A percentile compares a stretch with the other conserved stretches of the same genome.
These are phyloP conservation scores for Fraxinus latifolia DNA, from an alignment of 305 asterid genomes.

Conservation along the genomic window DNA sequence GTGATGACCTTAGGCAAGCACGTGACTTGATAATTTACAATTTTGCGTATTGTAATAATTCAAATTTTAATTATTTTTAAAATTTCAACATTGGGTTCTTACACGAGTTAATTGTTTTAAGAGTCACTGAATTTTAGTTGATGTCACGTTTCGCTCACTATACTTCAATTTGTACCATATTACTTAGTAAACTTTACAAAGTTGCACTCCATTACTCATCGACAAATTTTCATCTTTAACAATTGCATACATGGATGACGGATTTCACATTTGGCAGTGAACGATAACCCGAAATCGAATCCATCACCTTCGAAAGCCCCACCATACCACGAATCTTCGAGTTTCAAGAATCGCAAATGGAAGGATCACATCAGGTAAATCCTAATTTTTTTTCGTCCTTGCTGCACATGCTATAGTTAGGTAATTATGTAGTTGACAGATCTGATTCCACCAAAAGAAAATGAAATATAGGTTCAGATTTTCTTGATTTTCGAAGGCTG, in stretches of 20 bases:
- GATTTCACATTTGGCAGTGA: background rate
- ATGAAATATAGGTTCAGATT: background rate
- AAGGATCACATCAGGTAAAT: background rate
- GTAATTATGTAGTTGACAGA: background rate
- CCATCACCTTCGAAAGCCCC: background rate
- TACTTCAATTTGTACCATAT: background rate
- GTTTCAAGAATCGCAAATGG: background rate
- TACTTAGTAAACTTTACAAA: background rate
- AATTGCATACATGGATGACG: background rate
- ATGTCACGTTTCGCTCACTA: background rate
- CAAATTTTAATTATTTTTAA: background rate
- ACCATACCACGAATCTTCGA: background rate
- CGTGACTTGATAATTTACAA: background rate
- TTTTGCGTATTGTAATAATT: background rate
- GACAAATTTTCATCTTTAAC: background rate
- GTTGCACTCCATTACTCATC: background rate
- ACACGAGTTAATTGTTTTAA: background rate
- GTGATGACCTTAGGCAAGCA: background rate
- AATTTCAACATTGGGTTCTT: background rate
- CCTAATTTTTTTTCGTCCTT: too few species aligned
- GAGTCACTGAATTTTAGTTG: background rate
- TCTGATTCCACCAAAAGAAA: background rate
- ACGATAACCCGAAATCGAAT: background rate
- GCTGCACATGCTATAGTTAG: background rate
- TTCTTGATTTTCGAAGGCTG: background rate